These are phyloP conservation scores for Evansstolkia leycettana DNA, from an alignment of 495 filamentous ascomycete genomes.

Conservation along the genomic window DNA sequence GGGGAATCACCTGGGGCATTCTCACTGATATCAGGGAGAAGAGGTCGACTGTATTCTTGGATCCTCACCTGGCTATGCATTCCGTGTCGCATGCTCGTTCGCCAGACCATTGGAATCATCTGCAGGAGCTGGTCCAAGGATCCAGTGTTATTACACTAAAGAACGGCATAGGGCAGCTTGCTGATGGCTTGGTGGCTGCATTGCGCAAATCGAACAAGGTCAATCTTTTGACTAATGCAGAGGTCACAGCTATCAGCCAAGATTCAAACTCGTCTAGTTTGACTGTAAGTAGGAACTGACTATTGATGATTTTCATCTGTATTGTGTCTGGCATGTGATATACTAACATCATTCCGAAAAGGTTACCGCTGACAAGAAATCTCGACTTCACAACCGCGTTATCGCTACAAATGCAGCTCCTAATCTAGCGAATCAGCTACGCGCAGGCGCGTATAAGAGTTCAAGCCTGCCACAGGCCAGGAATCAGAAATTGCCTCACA, in stretches of 20 bases:
- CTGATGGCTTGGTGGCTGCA: slow-evolving; percentile 13
- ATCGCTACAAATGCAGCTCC: slow-evolving; percentile 57
- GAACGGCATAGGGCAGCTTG: slow-evolving; percentile 21
- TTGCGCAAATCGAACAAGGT: slow-evolving; percentile 21
- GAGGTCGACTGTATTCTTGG: slow-evolving; percentile 7
- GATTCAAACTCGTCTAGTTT: slow-evolving; percentile 6
- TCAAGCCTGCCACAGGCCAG: slow-evolving; percentile 2
- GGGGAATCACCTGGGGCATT: slow-evolving; percentile 12
- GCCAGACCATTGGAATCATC: slow-evolving; percentile 4
- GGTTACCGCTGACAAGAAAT: not conserved
- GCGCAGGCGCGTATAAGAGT: slow-evolving; percentile 5
- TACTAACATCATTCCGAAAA: not conserved
- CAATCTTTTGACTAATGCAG: slow-evolving; percentile 10
- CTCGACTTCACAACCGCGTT: slow-evolving; percentile 42
- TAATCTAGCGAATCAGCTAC: slow-evolving; percentile 14
- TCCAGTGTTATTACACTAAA: slow-evolving; percentile 42
- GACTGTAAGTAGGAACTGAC: slow-evolving; percentile 8
- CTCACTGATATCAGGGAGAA: slow-evolving; percentile 3
- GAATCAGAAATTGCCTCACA: slow-evolving; percentile 8
- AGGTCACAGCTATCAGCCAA: slow-evolving; percentile 11
- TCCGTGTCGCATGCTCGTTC: slow-evolving; percentile 4
- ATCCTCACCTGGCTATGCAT: slow-evolving; percentile 18
- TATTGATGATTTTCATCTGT: not conserved
- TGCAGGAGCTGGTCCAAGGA: slow-evolving; percentile 7
- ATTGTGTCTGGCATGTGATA: not conserved